Conservation (phyloP, 2,329 filamentous ascomycete species). For the Seiridium unicorne region DNA sequence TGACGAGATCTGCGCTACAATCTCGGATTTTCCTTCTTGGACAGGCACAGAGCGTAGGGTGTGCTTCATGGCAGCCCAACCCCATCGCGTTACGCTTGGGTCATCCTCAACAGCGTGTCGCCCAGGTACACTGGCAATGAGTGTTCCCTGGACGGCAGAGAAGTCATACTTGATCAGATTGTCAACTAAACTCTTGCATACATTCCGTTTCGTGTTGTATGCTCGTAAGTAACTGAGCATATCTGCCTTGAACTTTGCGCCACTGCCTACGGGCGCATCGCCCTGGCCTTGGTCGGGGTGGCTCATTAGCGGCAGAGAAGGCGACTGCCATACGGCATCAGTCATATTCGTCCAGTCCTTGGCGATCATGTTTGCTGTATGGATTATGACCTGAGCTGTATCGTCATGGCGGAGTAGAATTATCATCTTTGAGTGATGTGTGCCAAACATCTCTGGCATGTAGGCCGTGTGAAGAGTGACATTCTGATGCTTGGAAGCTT, state of each 20-base stretch:
- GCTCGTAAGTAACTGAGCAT: conserved; percentile 68
- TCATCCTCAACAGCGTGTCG: conserved; percentile 51
- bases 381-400: conserved; percentile 75
- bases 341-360: conserved; percentile 88
- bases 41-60: conserved; percentile 55
- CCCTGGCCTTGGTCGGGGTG: conserved; percentile 5
- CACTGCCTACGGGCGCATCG: conserved; percentile 50
- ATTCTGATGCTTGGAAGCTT: conserved; percentile 62
- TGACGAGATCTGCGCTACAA: conserved; percentile 72
- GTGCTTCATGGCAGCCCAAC: conserved; percentile 68
- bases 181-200: conserved; percentile 53
- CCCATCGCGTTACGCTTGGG: conserved; percentile 62
- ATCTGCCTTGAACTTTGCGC: conserved; percentile 72
- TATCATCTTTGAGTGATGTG: conserved; percentile 86
- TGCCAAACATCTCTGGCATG: conserved; percentile 83
- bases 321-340: conserved; percentile 79
- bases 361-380: conserved; percentile 89
- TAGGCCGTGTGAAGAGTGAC: conserved; percentile 70
- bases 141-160: conserved; percentile 61
- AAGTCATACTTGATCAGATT: conserved; percentile 68
- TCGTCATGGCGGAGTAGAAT: conserved; percentile 77
- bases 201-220: conserved; percentile 60
- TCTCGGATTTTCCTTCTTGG: conserved; percentile 36
- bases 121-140: conserved; percentile 79
- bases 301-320: conserved; percentile 56